Percentiles rank a stretch among this genome's conserved stretches.
Evolutionary conservation across 179 eudicot species (phyloP).

Genomic region (Carnegiea gigantea): DNA sequence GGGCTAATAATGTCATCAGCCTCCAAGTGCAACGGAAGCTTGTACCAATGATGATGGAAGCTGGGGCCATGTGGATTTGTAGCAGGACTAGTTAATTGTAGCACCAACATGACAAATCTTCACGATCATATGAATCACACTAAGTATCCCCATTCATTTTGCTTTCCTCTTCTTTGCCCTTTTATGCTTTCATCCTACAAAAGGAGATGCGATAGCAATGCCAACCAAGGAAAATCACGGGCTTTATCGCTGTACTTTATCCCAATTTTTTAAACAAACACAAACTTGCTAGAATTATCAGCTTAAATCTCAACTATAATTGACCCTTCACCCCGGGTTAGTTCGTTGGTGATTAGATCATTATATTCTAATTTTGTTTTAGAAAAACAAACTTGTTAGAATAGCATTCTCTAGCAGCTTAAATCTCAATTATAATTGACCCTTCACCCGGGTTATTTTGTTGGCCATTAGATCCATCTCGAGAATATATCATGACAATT

Average conservation of each 20-base stretch:
- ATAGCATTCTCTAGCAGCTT: background rate
- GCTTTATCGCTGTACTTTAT: background rate
- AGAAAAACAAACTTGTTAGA: background rate
- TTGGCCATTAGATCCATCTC: background rate
- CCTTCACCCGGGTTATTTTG: slow-evolving; percentile 1
- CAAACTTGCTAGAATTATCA: background rate
- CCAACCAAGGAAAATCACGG: background rate
- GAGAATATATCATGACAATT: background rate
- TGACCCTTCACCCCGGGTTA: slow-evolving; percentile 4
- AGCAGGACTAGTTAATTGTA: background rate
- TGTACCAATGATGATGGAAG: slow-evolving; percentile 7
- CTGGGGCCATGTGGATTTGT: slow-evolving; percentile 16
- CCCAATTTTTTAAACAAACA: background rate
- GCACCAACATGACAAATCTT: background rate
- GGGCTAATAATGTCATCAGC: slow-evolving; percentile 15
- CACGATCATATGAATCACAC: background rate
- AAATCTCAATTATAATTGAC: background rate
- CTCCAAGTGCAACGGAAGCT: slow-evolving; percentile 13
- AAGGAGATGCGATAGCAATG: background rate
- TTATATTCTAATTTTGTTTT: background rate
- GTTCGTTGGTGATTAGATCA: background rate
- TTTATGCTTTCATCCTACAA: background rate
- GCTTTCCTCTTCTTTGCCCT: background rate
- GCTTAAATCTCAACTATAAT: background rate
- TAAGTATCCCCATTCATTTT: slow-evolving; percentile 1